Evolutionary conservation across 1,139 yeast species (phyloP), one percentile per base, ranked within the genome.

Genomic region (Geotrichum citri-aurantii): DNA sequence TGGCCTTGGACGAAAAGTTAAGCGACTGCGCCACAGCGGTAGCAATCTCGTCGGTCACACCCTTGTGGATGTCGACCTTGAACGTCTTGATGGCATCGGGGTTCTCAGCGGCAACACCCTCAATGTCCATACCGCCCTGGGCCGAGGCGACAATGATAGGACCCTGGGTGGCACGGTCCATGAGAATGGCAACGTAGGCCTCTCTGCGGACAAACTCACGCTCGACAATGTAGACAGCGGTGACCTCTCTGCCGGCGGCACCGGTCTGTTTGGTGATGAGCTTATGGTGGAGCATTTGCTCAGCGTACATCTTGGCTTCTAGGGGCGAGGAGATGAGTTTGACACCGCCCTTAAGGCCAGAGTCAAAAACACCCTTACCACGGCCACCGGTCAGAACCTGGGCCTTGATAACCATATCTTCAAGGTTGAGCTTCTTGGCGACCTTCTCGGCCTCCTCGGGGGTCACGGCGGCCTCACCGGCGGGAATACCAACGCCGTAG

Each of bases 101-200:
- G 77, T 83, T 87, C 69, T 82, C 85, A 68, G 87, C 87, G 63
- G 99, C 99, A 66, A 95, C 98, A 75, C 96, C 96, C 81, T 93
- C 99, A 72, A 93, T 95, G 78, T 93, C 97, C 96, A 95, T 92
- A 81, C 99, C 99, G 80, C 99, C 99, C 79, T 93, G 95, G 66
- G 96, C 80, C 46, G 97, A 90, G 54, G 97, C 97, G 66, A 93
- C 97, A 73, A 93, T 89, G 78, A 93, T 81, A 64, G 98, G 97
- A 68, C 84, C 80, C 78, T 92, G 96, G 65, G 86, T 81, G 66
- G 85, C 82, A 79, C 99, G 88, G 81, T 93, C 99, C 88, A 92
- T 83, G 68, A 95, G 82, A 68, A 95, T 90, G 65, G 98, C 96
- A 66, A 95, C 77, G 78, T 93, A 93, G 63, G 97, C 96, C 79